Evolutionary conservation across 176 grass and related monocot genomes (phyloP), one percentile per base, ranked within the genome.

Genomic region (Eleusine indica): DNA sequence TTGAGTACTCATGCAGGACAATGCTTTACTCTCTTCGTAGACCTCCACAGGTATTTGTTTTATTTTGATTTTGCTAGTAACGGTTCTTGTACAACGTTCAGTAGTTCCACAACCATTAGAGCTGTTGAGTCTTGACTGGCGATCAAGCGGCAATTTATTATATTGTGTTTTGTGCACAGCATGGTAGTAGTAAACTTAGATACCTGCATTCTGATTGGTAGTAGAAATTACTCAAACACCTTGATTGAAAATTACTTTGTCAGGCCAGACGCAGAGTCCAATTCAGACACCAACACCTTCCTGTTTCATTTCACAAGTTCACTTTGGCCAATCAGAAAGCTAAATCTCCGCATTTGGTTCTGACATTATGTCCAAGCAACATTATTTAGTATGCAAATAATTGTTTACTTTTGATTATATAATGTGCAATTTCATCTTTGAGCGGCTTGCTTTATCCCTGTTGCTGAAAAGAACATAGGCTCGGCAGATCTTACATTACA

Each of bases 21-120:
- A 97, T 94, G 92, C 69, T 92, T 53, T 94, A 97, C 75, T 94
- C 90, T 0, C 90, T 97, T 28, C 90, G 90, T 73, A 91, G 81
- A 39, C 79, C 95, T 68, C 90, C 88, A 32, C 85, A 92, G 92
- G 95, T 97, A 92, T 9, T 60, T 22, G 9, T n/a, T 60, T 54
- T 22, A 9, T 60, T 56, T 60, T n/a, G 19, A 64, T 37, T 7
- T 81, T 67, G 70, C 75, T 65, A 28, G 22, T 82, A 65, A 79
- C 66, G 42, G 51, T 22, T 71, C 32, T 71, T 66, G 47, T 28
- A 48, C 63, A 84, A 28, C 46, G 15, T 46, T 30, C 16, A 82
- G 37, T 39, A 32, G 9, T 30, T 47, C 37, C 52, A 54, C 52
- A 51, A 12, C 12, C 13, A 51, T 51, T 51, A 51, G 13, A 51